These are phyloP conservation scores for Phlebiopsis flavidoalba DNA, from an alignment of 768 basidiomycete species.

Conservation along the genomic window DNA sequence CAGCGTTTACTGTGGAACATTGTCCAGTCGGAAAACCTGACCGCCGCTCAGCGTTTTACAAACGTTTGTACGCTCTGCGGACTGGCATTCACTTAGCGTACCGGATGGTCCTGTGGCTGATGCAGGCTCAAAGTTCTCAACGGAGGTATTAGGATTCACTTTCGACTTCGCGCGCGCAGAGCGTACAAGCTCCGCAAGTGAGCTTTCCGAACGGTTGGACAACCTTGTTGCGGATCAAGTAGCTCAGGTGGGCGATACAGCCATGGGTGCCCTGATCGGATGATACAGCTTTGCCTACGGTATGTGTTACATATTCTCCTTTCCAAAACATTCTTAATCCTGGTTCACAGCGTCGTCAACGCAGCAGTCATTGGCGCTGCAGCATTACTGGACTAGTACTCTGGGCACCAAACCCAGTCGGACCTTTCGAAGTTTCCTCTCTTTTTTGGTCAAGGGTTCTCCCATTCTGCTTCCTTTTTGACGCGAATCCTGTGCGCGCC, in stretches of 20 bases:
- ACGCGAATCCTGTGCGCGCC: slow-evolving; percentile 40
- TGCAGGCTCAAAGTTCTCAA: slow-evolving; percentile 31
- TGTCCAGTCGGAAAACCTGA: slow-evolving; percentile 43
- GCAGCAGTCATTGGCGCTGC: slow-evolving; percentile 43
- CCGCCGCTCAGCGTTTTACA: slow-evolving; percentile 35
- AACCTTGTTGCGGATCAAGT: slow-evolving; percentile 43
- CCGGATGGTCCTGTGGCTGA: slow-evolving; percentile 37
- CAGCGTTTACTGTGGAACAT: slow-evolving; percentile 59
- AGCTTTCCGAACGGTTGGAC: slow-evolving; percentile 43
- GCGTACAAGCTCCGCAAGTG: slow-evolving; percentile 36
- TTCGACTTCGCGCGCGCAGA: slow-evolving; percentile 60
- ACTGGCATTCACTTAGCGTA: slow-evolving; percentile 39
- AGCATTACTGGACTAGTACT: slow-evolving; percentile 49
- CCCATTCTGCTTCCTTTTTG: slow-evolving; percentile 55
- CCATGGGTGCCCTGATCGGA: slow-evolving; percentile 41
- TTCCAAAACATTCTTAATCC: neutral
- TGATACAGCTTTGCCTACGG: slow-evolving; percentile 59
- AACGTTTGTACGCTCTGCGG: slow-evolving; percentile 40
- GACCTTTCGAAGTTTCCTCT: slow-evolving; percentile 44
- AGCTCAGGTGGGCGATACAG: slow-evolving; percentile 33
- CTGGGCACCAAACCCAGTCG: slow-evolving; percentile 38
- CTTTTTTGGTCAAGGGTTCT: slow-evolving; percentile 39
- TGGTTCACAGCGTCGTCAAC: slow-evolving; percentile 45
- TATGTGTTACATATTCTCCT: slow-evolving; percentile 25
- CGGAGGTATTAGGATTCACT: slow-evolving; percentile 42